Evolutionary conservation across 768 basidiomycete species (phyloP).

Genomic region (Russula brevipes): DNA sequence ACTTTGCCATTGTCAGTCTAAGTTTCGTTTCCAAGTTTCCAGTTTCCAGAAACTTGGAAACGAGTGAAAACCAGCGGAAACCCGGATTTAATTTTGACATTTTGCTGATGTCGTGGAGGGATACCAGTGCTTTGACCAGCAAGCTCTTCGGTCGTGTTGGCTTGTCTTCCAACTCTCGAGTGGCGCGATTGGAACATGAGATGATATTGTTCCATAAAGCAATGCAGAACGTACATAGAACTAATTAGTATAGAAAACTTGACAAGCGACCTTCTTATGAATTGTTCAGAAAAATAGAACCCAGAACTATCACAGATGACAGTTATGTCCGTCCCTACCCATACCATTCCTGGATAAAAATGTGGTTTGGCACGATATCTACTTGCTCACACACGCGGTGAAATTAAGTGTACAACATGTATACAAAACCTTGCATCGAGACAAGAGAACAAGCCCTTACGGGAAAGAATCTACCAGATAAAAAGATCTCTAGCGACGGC

Average conservation of each 20-base stretch:
- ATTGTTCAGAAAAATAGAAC: not conserved
- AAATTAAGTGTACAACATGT: not conserved
- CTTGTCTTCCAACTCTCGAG: not conserved
- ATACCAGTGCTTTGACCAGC: too few species aligned
- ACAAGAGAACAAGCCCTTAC: not conserved
- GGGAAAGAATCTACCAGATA: not conserved
- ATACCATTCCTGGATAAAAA: slow-evolving; percentile 1
- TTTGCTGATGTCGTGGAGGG: too few species aligned
- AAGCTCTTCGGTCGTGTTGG: not conserved
- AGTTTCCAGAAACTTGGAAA: too few species aligned
- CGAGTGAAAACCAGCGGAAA: too few species aligned
- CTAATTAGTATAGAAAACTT: slow-evolving; percentile 9
- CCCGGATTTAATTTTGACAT: too few species aligned
- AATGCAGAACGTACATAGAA: slow-evolving; percentile 1
- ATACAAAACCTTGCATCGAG: not conserved
- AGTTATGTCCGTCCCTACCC: not conserved
- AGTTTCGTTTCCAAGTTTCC: too few species aligned
- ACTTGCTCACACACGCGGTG: slow-evolving; percentile 10
- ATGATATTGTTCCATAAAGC: slow-evolving; percentile 8
- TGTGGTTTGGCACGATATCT: slow-evolving; percentile 13
- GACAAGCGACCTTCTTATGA: slow-evolving; percentile 6
- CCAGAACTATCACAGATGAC: too few species aligned
- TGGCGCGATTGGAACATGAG: not conserved
- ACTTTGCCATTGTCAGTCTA: too few species aligned
- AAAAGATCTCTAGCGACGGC: slow-evolving; percentile 40